These are phyloP conservation scores for Apium graveolens DNA, from an alignment of 129 eudicot genomes.

Conservation along the genomic window DNA sequence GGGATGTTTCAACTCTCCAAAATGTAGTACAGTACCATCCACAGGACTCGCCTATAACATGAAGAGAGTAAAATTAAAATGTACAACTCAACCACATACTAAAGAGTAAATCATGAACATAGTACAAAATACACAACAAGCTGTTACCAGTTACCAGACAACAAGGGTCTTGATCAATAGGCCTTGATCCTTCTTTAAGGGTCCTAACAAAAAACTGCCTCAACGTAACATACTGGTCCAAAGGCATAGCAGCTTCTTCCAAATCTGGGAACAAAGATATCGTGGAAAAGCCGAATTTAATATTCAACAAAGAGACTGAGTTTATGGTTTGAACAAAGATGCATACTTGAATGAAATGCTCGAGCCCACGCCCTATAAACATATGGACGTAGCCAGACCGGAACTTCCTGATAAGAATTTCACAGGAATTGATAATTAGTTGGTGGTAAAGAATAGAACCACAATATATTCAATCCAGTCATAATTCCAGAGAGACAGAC, in stretches of 20 bases:
- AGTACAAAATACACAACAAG: slow-evolving; percentile 23
- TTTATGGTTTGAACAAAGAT: background rate
- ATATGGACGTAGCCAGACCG: slow-evolving; percentile 75
- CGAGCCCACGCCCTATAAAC: slow-evolving; percentile 91
- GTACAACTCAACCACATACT: background rate
- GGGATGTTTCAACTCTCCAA: slow-evolving; percentile 75
- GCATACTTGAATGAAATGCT: slow-evolving; percentile 95
- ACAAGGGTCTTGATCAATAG: slow-evolving; percentile 70
- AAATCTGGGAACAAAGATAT: slow-evolving; percentile 35
- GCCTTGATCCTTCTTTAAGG: slow-evolving; percentile 85
- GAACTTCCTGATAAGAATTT: slow-evolving; percentile 55
- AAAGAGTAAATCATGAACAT: background rate
- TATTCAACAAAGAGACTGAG: background rate
- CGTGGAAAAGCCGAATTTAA: background rate
- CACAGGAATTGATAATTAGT: background rate
- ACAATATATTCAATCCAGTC: background rate
- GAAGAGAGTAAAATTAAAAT: slow-evolving; percentile 3
- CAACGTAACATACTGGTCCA: slow-evolving; percentile 74
- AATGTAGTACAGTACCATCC: slow-evolving; percentile 76
- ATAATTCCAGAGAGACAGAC: background rate
- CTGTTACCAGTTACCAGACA: slow-evolving; percentile 99
- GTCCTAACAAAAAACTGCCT: slow-evolving; percentile 67
- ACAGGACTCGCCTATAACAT: slow-evolving; percentile 78
- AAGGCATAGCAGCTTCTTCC: slow-evolving; percentile 77
- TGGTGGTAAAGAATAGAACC: slow-evolving; percentile 3